These are phyloP conservation scores for Niveomyces coronatus DNA, from an alignment of 2,329 filamentous ascomycete species.

Conservation along the genomic window DNA sequence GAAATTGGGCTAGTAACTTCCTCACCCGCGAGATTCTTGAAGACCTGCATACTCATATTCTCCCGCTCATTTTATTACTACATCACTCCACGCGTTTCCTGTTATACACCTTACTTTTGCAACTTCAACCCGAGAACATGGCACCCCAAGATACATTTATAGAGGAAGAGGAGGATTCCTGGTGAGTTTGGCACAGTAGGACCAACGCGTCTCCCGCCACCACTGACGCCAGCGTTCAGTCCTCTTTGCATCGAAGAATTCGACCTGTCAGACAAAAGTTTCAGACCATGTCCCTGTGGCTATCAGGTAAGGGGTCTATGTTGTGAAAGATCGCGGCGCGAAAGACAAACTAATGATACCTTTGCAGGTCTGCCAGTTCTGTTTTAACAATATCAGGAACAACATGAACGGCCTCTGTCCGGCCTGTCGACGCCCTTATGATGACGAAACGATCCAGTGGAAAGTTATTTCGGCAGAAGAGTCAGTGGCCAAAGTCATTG, in stretches of 20 bases:
- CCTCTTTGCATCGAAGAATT: slow-evolving; percentile 98
- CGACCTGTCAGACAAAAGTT: slow-evolving; percentile 94
- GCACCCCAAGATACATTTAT: slow-evolving; percentile 61
- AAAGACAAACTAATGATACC: slow-evolving; percentile 12
- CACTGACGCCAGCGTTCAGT: slow-evolving; percentile 37
- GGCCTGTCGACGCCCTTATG: slow-evolving; percentile 91
- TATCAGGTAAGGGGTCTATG: slow-evolving; percentile 64
- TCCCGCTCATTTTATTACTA: slow-evolving; percentile 14
- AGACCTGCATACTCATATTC: slow-evolving; percentile 9
- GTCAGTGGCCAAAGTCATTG: slow-evolving; percentile 38
- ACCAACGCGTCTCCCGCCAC: slow-evolving; percentile 11
- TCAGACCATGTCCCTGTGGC: slow-evolving; percentile 91
- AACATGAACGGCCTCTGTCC: slow-evolving; percentile 96
- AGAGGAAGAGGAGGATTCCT: slow-evolving; percentile 61
- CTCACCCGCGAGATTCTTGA: slow-evolving; percentile 6
- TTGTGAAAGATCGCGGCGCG: background rate
- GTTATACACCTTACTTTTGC: slow-evolving; percentile 14
- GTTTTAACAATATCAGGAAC: slow-evolving; percentile 98
- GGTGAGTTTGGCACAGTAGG: slow-evolving; percentile 39
- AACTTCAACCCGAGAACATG: slow-evolving; percentile 33
- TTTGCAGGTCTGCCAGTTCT: slow-evolving; percentile 94
- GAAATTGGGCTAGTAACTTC: slow-evolving; percentile 8
- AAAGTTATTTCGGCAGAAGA: slow-evolving; percentile 93
- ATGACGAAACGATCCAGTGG: slow-evolving; percentile 95
- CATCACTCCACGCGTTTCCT: slow-evolving; percentile 13